Evolutionary conservation across 2,329 filamentous ascomycete species (phyloP).

Genomic region (Pseudocercospora fuligena): DNA sequence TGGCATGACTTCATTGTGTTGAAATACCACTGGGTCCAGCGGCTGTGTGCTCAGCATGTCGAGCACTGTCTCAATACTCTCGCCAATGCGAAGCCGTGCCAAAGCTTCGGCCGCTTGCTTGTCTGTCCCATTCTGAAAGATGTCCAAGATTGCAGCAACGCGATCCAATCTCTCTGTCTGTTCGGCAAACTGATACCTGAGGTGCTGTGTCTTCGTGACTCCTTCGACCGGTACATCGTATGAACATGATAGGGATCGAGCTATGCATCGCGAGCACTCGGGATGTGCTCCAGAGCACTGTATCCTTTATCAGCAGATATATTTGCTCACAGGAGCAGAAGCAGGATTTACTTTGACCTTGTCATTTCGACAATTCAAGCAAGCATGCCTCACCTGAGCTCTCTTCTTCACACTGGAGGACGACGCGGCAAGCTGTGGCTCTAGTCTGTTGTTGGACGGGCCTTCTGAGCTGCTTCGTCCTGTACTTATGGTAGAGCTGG

Average conservation of each 20-base stretch:
- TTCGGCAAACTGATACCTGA: slow-evolving; percentile 26
- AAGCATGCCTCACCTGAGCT: slow-evolving; percentile 11
- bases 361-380: slow-evolving; percentile 11
- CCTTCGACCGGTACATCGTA: slow-evolving; percentile 33
- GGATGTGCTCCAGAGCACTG: slow-evolving; percentile 31
- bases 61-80: slow-evolving; percentile 21
- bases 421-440: neutral
- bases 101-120: slow-evolving; percentile 28
- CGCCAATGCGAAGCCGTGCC: slow-evolving; percentile 31
- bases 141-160: slow-evolving; percentile 22
- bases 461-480: no score
- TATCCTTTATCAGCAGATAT: neutral
- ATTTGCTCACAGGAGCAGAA: neutral
- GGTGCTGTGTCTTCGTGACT: slow-evolving; percentile 31
- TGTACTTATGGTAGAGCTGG: no score
- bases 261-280: slow-evolving; percentile 22
- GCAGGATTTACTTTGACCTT: slow-evolving; percentile 5
- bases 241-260: slow-evolving; percentile 20
- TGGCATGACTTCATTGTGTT: neutral
- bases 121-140: slow-evolving; percentile 29
- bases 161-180: slow-evolving; percentile 23
- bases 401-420: neutral
- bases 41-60: neutral
- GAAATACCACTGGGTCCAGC: neutral
- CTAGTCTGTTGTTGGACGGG: no score